Evolutionary conservation across 331 rosid species (phyloP), one percentile per base, ranked within the genome.

Genomic region (Malus hybrid): DNA sequence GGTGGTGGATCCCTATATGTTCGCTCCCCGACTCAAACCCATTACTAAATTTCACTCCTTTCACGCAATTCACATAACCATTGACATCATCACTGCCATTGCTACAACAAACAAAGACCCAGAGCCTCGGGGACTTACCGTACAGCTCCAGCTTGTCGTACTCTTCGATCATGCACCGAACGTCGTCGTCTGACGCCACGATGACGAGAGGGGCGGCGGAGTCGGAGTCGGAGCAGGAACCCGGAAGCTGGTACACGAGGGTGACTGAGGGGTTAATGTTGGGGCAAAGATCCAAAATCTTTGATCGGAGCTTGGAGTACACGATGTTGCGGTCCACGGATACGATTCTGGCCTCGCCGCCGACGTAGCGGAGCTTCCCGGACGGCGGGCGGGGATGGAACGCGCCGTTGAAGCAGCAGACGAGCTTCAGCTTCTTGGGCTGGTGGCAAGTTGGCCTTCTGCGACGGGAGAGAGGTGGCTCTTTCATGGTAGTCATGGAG

Each of bases 281-380:
- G 12, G 63, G 68, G 78, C 58, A 72, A 55, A 81, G 75, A n/a
- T 36, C 85, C 63, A 33, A 61, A 42, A 81, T 77, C 63, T 68
- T 81, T 15, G 79, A 72, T 2, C 72, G 79, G 72, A 81, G 75
- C 67, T 68, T 72, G 10, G 77, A 66, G 78, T 72, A 62, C 20
- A 20, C 29, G 63, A 50, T 32, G 22, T 24, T 48, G 5, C 81
- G 81, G 65, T 77, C 79, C 4, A 76, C 72, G 33, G 85, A 77
- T n/a, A 77, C 55, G 39, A 81, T 81, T n/a, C 75, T 77, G 53
- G 78, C 28, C 68, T 77, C 84, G 26, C 81, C 84, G 42, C 78
- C 81, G 22, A 68, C 56, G 71, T 81, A 77, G 18, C 67, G 66
- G 65, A 72, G 75, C 60, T 67, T 52, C 14, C 79, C 82, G 8